Percentiles rank a stretch among this genome's conserved stretches.
phyloP scores from a whole-genome alignment of 768 basidiomycete genomes.

The Galerina marginata region DNA sequence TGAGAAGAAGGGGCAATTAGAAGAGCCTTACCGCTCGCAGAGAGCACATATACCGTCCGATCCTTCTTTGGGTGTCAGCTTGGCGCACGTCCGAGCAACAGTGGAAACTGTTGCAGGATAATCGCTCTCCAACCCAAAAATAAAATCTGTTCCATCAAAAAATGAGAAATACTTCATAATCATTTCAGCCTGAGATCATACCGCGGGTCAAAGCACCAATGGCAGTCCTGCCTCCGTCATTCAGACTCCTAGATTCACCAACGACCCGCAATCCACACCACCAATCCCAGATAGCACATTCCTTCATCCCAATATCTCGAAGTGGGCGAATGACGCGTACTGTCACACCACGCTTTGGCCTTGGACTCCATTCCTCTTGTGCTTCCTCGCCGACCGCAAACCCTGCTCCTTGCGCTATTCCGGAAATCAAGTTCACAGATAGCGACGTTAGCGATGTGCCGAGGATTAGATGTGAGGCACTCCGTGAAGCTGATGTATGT shows the following conservation, averaged over 20 bases:
- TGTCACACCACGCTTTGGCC: constrained; percentile 11
- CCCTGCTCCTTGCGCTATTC: constrained; percentile 78
- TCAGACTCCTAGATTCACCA: constrained; percentile 31
- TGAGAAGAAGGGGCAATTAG: not conserved
- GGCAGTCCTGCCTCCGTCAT: constrained; percentile 56
- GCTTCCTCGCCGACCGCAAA: constrained; percentile 71
- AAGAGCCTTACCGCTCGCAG: constrained; percentile 62
- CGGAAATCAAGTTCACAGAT: constrained; percentile 75
- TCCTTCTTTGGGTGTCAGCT: constrained; percentile 70
- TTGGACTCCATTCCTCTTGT: constrained; percentile 70
- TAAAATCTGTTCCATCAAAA: constrained; percentile 60
- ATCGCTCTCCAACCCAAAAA: constrained; percentile 78
- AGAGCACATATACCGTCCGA: constrained; percentile 57
- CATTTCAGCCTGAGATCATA: constrained; percentile 28
- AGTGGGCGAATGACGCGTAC: constrained; percentile 71
- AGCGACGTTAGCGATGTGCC: constrained; percentile 83
- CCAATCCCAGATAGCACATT: constrained; percentile 79
- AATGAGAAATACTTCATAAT: not conserved
- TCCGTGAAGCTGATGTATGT: constrained; percentile 60
- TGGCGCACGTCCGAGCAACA: constrained; percentile 79
- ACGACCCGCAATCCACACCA: constrained; percentile 65
- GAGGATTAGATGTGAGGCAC: constrained; percentile 77
- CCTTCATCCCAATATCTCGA: constrained; percentile 77
- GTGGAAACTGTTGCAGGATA: constrained; percentile 89
- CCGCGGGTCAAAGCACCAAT: constrained; percentile 75